Base-by-base conservation (phyloP, 1,284 basidiomycete species). In the Austroboletus novae-zelandiae region DNA sequence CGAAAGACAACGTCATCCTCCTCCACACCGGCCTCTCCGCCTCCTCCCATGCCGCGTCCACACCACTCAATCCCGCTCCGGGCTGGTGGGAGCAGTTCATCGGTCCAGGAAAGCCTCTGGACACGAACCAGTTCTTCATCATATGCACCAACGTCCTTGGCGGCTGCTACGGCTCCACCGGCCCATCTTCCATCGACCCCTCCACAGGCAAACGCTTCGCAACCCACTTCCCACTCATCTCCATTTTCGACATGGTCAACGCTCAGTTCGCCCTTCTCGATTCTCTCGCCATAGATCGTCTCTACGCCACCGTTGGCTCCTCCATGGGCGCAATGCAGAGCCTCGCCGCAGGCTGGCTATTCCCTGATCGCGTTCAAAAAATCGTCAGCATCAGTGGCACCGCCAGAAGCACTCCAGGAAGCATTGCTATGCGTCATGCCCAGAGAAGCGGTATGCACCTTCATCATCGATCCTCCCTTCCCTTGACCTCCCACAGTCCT, bases 81-180 rank as follows among this genome's bases (percentile, higher is more conserved):
- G 96, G 97, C 6, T 99, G 96, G 97, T 99, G 96, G 96, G 91
- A 99, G 71, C 89, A 90, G 61, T 99, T 98, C 71, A 94, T 99
- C 54, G 96, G 97, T 0, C 94, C 95, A 2, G 93, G 93, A 52
- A 91, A 89, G 64, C 84, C 94, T 4, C 78, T 99, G 32, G 97
- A 99, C 74, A 98, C 96, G 4, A 78, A 94, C 66, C 81, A 85
- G 47, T 98, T 90, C 75, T 98, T 91, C 71, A 77, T 99, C 65
- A 86, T 99, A 43, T 99, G 96, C 74, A 94, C 94, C 13, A 99
- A 99, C 69, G 95, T 97, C 49, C 79, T 99, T 30, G 96, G 96
- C 4, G 95, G 97, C 0, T 99, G 96, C 74, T 99, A 98, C 64
- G 96, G 96, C 25, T 91, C 91, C 4, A 98, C 97, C 0, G 96